Evolutionary conservation across 1,284 basidiomycete genomes (phyloP), one percentile per base, ranked within the genome.

Genomic region (Ceratobasidium papillatum): DNA sequence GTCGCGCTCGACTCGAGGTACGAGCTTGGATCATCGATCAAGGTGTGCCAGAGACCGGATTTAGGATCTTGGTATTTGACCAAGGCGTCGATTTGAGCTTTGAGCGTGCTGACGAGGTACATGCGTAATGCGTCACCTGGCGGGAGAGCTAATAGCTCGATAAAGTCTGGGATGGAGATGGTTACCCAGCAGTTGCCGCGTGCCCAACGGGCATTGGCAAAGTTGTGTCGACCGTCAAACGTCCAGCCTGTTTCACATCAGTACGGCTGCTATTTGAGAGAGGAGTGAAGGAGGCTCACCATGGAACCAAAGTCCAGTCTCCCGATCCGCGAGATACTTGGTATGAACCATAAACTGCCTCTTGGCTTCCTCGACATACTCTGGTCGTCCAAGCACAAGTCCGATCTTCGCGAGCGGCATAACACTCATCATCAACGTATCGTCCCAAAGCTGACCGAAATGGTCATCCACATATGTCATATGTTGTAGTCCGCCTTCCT

Each of bases 111-210:
- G 19, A 85, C 81, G n/a, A 90, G 82, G 77, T 85, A 85, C 75
- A 83, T 79, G 61, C 85, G 82, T 22, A 87, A 74, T 12, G 86
- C 86, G 77, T 89, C 87, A 1, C 80, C 79, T 22, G 80, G 77
- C 1, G 83, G 82, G 14, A 85, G 81, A 17, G 83, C 78, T 47
- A 88, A 83, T 75, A 88, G 83, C 69, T 88, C 86, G 76, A 90
- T 85, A 80, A 91, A 88, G 77, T 89, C 85, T 0, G 88, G 89
- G 77, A 90, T 90, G 27, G 87, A 84, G 41, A 88, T 83, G 0
- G 89, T 90, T 74, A 89, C 85, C 87, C 89, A 91, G 80, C 88
- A 89, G 80, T 90, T 90, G 30, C 89, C 89, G 62, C 89, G 82
- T 2, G 87, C 89, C 89, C 89, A 90, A 43, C 84, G 83, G 2